Evolutionary conservation across 2,329 filamentous ascomycete species (phyloP).

Genomic region (Curvularia verruculosa): DNA sequence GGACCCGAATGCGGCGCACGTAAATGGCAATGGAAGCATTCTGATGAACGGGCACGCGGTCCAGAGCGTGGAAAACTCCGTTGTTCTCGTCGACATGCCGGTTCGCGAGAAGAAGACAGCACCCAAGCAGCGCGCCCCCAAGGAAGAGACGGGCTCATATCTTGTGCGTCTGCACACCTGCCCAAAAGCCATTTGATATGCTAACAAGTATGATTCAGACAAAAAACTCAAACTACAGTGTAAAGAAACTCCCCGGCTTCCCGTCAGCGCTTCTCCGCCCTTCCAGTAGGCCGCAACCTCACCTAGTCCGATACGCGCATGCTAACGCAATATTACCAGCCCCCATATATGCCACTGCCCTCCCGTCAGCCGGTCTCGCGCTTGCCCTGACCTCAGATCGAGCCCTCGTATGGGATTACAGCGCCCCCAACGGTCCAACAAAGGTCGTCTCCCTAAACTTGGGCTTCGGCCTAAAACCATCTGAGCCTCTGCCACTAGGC

Average conservation of each 20-base stretch:
- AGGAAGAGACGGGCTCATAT: conserved; percentile 70
- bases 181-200: not conserved
- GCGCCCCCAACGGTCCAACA: conserved; percentile 67
- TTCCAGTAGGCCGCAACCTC: conserved; percentile 61
- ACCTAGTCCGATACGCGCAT: conserved; percentile 10
- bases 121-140: conserved; percentile 64
- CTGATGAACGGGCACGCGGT: conserved; percentile 43
- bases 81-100: conserved; percentile 47
- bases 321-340: conserved; percentile 36
- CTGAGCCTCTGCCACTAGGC: conserved; percentile 79
- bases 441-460: conserved; percentile 77
- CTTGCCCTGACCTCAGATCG: conserved; percentile 80
- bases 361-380: conserved; percentile 71
- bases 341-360: conserved; percentile 52
- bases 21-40: conserved; percentile 43
- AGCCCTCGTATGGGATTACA: conserved; percentile 91
- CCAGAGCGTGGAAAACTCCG: conserved; percentile 36
- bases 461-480: conserved; percentile 71
- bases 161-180: conserved; percentile 58
- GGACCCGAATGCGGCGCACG: conserved; percentile 30
- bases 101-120: conserved; percentile 49
- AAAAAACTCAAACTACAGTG: conserved; percentile 81
- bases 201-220: conserved; percentile 60
- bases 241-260: conserved; percentile 82
- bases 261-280: conserved; percentile 76